Percentiles rank a stretch among this genome's conserved stretches.
Evolutionary conservation across 2,329 filamentous ascomycete species (phyloP).

Genomic region (Beauveria brongniartii): DNA sequence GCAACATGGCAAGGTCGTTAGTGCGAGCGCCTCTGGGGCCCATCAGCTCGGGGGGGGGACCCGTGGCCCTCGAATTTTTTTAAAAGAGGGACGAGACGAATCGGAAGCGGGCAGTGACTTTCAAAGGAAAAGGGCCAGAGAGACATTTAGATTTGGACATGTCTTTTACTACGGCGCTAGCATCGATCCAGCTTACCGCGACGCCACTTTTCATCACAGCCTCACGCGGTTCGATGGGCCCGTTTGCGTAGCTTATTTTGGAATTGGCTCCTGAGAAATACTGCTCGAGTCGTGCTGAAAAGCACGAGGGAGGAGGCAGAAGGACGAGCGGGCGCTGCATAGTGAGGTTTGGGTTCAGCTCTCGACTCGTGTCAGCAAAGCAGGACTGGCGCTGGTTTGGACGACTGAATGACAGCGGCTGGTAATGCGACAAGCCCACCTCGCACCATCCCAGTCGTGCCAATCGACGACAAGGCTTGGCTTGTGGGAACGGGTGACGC

Average conservation of each 20-base stretch:
- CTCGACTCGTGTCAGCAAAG: background rate
- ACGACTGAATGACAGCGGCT: too few relatives aligned
- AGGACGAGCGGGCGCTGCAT: too few relatives aligned
- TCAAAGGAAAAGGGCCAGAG: background rate
- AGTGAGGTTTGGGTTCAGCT: background rate
- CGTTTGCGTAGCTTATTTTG: background rate
- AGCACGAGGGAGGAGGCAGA: background rate
- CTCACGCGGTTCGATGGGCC: background rate
- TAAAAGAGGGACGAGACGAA: slow-evolving; percentile 2
- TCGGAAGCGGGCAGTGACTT: background rate
- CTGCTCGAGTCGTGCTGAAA: background rate
- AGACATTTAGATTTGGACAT: slow-evolving; percentile 8
- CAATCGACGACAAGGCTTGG: slow-evolving; percentile 4
- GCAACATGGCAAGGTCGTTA: slow-evolving; percentile 7
- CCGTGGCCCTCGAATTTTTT: background rate
- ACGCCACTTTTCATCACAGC: slow-evolving; percentile 9
- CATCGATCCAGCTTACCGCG: slow-evolving; percentile 6
- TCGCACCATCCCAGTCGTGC: background rate
- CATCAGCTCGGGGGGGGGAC: background rate
- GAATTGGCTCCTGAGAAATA: background rate
- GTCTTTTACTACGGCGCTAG: background rate
- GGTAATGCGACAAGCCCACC: background rate
- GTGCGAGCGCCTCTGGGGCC: background rate
- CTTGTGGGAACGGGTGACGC: slow-evolving; percentile 9
- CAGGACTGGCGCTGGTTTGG: background rate